Base-by-base conservation (phyloP, 164 flowering plant species). In the Vitis cinerea region DNA sequence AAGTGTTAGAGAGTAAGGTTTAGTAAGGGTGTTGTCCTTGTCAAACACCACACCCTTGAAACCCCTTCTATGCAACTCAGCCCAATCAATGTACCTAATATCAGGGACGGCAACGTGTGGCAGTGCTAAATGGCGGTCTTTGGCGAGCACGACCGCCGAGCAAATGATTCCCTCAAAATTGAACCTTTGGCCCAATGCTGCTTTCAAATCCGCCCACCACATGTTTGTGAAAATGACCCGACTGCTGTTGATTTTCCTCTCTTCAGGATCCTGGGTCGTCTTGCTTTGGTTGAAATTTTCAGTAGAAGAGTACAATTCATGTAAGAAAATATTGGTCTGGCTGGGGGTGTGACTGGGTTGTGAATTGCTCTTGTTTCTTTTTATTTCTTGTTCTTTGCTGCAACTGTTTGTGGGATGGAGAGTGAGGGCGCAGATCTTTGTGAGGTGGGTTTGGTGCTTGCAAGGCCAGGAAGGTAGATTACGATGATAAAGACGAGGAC, bases 31-130 rank as follows among this genome's bases (percentile, higher is more conserved):
- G 53, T 92, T 92, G 76, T 91, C 97, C 68, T 91, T 91, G 69
- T 91, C 99, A 74, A 94, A 94, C 11, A 94, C 90, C 52, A 92
- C 97, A 3, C 98, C 98, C 59, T 66, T 69, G 74, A 91, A 88
- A 1, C 95, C 97, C 68, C 79, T 85, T 15, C 75, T 71, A 16
- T 68, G 72, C 61, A 93, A 72, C 79, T 87, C 88, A 19, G 29
- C 79, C 99, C 99, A 94, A 80, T 94, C 91, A 71, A 92, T 77
- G 73, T 77, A 82, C 71, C 97, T 70, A 5, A 91, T 78, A 75
- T 94, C 97, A 6, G 79, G 86, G 65, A 91, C 97, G 0, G 79
- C 13, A 1, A 90, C 80, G 66, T 90, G 97, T 1, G 99, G 99
- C 0, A 94, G 49, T 15, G 80, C 87, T 75, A 92, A 78, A 16